Evolutionary conservation across 768 basidiomycete species (phyloP).

Genomic region (Agaricus blazei): DNA sequence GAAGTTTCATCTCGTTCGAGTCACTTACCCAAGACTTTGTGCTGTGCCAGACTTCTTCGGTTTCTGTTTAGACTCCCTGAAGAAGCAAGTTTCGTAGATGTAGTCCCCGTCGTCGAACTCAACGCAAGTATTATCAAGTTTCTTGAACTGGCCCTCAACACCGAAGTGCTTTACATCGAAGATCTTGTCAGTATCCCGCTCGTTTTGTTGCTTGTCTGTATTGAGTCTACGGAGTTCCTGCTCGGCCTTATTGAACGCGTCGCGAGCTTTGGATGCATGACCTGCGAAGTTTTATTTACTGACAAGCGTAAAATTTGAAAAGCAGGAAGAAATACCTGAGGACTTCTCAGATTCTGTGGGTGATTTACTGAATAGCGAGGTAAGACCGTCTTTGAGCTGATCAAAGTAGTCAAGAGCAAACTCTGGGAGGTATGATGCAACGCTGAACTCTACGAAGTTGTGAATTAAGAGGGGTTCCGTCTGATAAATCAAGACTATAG

Average conservation of each 20-base stretch:
- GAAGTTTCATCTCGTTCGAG: background rate
- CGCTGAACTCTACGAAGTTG: slow-evolving; percentile 59
- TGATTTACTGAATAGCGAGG: slow-evolving; percentile 66
- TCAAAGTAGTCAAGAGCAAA: slow-evolving; percentile 70
- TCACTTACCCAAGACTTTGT: slow-evolving; percentile 77
- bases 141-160: slow-evolving; percentile 90
- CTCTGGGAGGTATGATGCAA: slow-evolving; percentile 84
- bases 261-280: slow-evolving; percentile 60
- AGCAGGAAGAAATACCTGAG: slow-evolving; percentile 28
- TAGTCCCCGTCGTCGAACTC: slow-evolving; percentile 91
- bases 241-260: slow-evolving; percentile 61
- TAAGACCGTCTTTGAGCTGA: slow-evolving; percentile 50
- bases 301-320: background rate
- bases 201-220: slow-evolving; percentile 48
- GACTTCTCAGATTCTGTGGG: slow-evolving; percentile 31
- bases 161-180: slow-evolving; percentile 68
- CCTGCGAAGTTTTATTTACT: slow-evolving; percentile 11
- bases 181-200: slow-evolving; percentile 58
- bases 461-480: background rate
- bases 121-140: slow-evolving; percentile 78
- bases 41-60: slow-evolving; percentile 72
- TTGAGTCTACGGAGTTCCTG: slow-evolving; percentile 46
- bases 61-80: slow-evolving; percentile 84
- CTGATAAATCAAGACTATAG: slow-evolving; percentile 22
- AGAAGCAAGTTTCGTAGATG: slow-evolving; percentile 91